A percentile compares a stretch with the other conserved stretches of the same genome.
phyloP scores from a whole-genome alignment of 768 basidiomycete genomes.

The Podaxis sp. region DNA sequence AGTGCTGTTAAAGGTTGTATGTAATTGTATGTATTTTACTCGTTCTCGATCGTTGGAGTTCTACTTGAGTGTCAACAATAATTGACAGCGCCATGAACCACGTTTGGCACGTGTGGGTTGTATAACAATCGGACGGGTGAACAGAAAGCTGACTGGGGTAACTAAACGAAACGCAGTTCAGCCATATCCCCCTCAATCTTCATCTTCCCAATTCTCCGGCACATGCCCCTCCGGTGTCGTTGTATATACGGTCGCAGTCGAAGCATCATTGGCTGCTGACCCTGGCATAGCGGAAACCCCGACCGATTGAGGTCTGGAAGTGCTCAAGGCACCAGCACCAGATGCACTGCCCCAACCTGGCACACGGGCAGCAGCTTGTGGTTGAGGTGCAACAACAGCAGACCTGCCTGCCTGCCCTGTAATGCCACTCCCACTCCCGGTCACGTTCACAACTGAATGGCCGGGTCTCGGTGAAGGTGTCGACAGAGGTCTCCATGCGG shows the following conservation, averaged over 20 bases:
- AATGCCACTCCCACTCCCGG: not conserved
- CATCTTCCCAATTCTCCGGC: conserved; percentile 34
- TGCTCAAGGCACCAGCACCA: not conserved
- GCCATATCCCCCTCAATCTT: conserved; percentile 15
- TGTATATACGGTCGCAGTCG: conserved; percentile 13
- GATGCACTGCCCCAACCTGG: not conserved
- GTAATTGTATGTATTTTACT: too few species aligned
- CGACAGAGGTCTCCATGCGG: conserved; percentile 10
- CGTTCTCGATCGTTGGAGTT: too few species aligned
- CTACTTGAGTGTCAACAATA: too few species aligned
- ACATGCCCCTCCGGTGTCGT: conserved; percentile 18
- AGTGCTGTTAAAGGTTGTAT: too few species aligned
- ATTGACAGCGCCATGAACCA: too few species aligned
- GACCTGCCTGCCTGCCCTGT: not conserved
- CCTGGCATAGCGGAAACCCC: not conserved
- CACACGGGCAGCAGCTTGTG: not conserved
- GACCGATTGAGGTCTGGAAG: not conserved
- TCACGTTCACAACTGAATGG: not conserved
- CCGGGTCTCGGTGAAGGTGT: conserved; percentile 2
- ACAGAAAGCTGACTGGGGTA: not conserved
- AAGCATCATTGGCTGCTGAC: conserved; percentile 1
- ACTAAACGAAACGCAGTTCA: not conserved
- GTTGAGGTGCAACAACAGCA: conserved; percentile 3
- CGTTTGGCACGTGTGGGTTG: too few species aligned
- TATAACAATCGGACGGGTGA: not conserved